phyloP scores from a whole-genome alignment of 352 stramenopile genomes.

The Phytophthora ramorum region DNA sequence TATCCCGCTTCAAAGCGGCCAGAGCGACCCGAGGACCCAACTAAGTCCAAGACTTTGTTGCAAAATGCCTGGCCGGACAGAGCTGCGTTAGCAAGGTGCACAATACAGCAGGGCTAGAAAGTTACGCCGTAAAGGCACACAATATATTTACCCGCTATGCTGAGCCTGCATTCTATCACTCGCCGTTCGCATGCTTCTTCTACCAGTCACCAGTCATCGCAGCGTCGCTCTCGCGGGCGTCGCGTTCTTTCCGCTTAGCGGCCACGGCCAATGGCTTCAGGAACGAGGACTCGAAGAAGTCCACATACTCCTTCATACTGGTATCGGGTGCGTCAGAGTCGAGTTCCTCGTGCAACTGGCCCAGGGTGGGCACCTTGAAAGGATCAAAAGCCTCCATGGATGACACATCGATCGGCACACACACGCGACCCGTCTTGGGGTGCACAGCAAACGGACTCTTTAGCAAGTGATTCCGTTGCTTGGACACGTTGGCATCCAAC shows the following conservation, averaged over 20 bases:
- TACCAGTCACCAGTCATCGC: slow-evolving; percentile 87
- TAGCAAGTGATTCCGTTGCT: slow-evolving; percentile 99
- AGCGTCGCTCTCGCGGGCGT: slow-evolving; percentile 68
- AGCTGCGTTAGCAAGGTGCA: not conserved
- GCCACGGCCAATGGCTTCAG: slow-evolving; percentile 70
- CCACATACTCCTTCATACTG: slow-evolving; percentile 79
- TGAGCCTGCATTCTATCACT: slow-evolving; percentile 21
- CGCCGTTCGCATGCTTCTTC: slow-evolving; percentile 3
- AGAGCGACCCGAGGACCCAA: slow-evolving; percentile 40
- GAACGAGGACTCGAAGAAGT: slow-evolving; percentile 75
- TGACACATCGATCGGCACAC: slow-evolving; percentile 94
- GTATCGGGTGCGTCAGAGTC: slow-evolving; percentile 63
- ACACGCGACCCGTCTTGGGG: slow-evolving; percentile 98
- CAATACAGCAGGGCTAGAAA: slow-evolving; percentile 24
- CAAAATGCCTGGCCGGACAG: not conserved
- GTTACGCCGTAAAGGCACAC: slow-evolving; percentile 29
- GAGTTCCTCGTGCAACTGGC: slow-evolving; percentile 83
- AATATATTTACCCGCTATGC: slow-evolving; percentile 45
- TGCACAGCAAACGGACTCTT: slow-evolving; percentile 99
- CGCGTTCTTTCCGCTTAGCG: slow-evolving; percentile 79
- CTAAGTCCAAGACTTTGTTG: slow-evolving; percentile 4
- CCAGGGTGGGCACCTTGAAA: slow-evolving; percentile 86
- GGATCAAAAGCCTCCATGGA: slow-evolving; percentile 90
- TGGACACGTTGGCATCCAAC: slow-evolving; percentile 99
- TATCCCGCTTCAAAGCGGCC: slow-evolving; percentile 84